These are phyloP conservation scores for Coniferiporia weirii DNA, from an alignment of 1,284 basidiomycete genomes.

Conservation along the genomic window DNA sequence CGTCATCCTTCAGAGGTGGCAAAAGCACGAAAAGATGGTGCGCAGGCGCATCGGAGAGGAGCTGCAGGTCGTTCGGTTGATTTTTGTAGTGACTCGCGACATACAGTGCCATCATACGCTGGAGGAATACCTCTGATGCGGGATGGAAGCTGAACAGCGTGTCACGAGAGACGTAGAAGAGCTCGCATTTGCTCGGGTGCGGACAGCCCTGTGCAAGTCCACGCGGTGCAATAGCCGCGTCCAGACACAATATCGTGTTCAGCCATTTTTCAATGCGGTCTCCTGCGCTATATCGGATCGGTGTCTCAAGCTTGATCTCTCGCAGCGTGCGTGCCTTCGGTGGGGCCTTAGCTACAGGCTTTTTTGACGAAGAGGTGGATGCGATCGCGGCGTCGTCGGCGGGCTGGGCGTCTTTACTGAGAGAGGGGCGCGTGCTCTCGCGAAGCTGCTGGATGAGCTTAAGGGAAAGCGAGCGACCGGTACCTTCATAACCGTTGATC, in stretches of 20 bases:
- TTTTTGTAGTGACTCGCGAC: constrained; percentile 99
- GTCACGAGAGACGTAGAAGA: constrained; percentile 95
- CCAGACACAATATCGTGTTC: constrained; percentile 86
- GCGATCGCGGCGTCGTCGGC: constrained; percentile 40
- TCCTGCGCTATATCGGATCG: constrained; percentile 87
- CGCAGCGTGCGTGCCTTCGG: constrained; percentile 76
- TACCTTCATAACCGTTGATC: constrained; percentile 99
- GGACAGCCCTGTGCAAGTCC: constrained; percentile 77
- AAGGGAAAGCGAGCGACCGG: constrained; percentile 93
- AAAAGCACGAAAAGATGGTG: constrained; percentile 96
- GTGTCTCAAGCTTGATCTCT: constrained; percentile 93
- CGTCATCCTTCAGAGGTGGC: constrained; percentile 85
- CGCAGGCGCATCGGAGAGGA: constrained; percentile 94
- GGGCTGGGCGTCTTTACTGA: constrained; percentile 53
- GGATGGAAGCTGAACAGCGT: constrained; percentile 98
- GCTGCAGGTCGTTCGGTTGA: constrained; percentile 95
- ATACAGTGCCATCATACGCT: constrained; percentile 98
- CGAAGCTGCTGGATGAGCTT: constrained; percentile 98
- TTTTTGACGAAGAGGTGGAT: constrained; percentile 47
- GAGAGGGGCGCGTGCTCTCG: constrained; percentile 73
- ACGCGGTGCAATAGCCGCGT: constrained; percentile 73
- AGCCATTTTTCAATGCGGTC: constrained; percentile 97
- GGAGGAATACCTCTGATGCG: constrained; percentile 93
- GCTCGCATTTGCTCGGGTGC: constrained; percentile 89
- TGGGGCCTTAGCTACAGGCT: constrained; percentile 42